A percentile compares a stretch with the other conserved stretches of the same genome.
Conservation (phyloP, 225 moss, liverwort and hornwort species). For the Bryum argenteum region DNA sequence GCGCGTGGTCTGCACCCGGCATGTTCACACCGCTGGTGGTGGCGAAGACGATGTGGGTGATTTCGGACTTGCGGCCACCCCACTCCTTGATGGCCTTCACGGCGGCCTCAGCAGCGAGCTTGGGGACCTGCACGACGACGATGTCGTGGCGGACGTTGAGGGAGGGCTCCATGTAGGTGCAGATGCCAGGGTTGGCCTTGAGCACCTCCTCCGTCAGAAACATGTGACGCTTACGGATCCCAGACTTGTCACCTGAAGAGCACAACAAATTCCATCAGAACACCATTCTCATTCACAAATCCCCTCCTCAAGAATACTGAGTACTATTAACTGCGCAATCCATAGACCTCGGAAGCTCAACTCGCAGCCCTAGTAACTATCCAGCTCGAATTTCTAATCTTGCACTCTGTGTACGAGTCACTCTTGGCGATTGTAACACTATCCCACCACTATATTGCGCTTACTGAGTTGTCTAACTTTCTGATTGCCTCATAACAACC, state of each 20-base stretch:
- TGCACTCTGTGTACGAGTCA: too few species aligned
- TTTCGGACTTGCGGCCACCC: slow-evolving; percentile 36
- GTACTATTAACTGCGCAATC: too few species aligned
- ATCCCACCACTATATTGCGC: too few species aligned
- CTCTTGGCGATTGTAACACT: too few species aligned
- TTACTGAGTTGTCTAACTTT: too few species aligned
- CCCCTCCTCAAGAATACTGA: too few species aligned
- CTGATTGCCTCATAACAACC: too few species aligned
- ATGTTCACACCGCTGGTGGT: slow-evolving; percentile 29
- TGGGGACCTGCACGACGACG: slow-evolving; percentile 40
- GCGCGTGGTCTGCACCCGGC: slow-evolving; percentile 48
- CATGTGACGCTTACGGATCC: slow-evolving; percentile 41
- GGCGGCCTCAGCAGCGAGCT: slow-evolving; percentile 41
- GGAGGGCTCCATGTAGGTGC: slow-evolving; percentile 43
- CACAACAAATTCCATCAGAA: not conserved
- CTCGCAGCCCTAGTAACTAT: too few species aligned
- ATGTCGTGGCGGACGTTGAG: slow-evolving; percentile 38
- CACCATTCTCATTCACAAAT: too few species aligned
- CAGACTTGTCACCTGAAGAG: slow-evolving; percentile 34
- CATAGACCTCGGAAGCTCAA: too few species aligned
- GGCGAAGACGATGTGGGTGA: slow-evolving; percentile 30
- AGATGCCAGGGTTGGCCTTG: slow-evolving; percentile 46
- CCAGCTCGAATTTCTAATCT: too few species aligned
- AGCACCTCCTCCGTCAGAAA: slow-evolving; percentile 41
- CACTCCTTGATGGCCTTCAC: slow-evolving; percentile 43